Percentiles rank a stretch among this genome's conserved stretches.
Conservation (phyloP, 148 eudicot genomes). For the Amaranthus hypochondriacus region DNA sequence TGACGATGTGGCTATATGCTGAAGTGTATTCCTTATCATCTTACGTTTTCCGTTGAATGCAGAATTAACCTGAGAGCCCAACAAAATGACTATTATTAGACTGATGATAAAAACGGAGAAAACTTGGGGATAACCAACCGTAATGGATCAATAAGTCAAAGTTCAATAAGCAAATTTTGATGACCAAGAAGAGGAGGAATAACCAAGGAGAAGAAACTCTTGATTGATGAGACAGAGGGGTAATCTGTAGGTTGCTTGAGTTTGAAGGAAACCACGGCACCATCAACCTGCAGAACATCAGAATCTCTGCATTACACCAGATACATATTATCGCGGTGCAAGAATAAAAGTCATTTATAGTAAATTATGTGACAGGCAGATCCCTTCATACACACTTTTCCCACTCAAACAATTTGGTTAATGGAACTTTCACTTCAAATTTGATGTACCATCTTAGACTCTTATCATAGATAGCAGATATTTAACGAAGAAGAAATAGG, state of each 20-base stretch:
- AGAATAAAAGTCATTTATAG: neutral
- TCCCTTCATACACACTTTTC: neutral
- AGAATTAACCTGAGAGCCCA: conserved; percentile 55
- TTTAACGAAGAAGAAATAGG: neutral
- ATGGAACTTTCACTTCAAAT: neutral
- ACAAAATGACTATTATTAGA: neutral
- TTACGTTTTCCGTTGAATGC: conserved; percentile 92
- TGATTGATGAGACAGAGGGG: conserved; percentile 70
- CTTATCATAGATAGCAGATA: neutral
- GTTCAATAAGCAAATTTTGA: neutral
- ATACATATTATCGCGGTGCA: neutral
- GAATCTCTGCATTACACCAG: neutral
- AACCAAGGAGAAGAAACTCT: conserved; percentile 91
- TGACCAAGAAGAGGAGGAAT: neutral
- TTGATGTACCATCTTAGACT: neutral
- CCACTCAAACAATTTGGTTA: neutral
- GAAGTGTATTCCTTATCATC: conserved; percentile 82
- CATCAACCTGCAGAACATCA: conserved; percentile 61
- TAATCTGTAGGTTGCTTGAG: conserved; percentile 66
- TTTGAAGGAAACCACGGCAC: conserved; percentile 77
- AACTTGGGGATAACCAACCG: neutral
- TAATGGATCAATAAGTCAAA: neutral
- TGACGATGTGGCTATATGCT: conserved; percentile 54
- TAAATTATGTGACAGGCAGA: neutral
- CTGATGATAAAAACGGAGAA: neutral